Evolutionary conservation across 805 yeast genomes (phyloP), one percentile per base, ranked within the genome.

Genomic region (Yamadazyma olivae): DNA sequence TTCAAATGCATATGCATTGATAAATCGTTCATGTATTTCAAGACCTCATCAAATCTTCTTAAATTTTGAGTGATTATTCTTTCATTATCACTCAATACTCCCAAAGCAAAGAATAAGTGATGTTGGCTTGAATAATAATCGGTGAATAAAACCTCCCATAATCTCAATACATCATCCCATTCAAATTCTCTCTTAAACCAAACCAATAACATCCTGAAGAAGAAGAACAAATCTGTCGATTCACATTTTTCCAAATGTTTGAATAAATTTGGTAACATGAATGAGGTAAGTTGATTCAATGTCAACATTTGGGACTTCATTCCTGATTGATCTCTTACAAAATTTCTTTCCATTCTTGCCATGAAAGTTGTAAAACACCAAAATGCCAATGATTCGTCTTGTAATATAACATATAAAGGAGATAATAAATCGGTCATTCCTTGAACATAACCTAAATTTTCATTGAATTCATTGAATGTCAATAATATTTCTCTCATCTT

Each of bases 111-210:
- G 53, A 93, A 89, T 24, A 93, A 61, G 48, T 89, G 95, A 56
- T 83, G 90, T 57, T 93, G 97, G 5, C 93, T 80, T 0, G 91
- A 76, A 51, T 86, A 80, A 50, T 65, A 83, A 60, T 91, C 91
- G 0, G 98, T 91, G 81, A 93, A 87, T 31, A 93, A 66, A 3
- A 84, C 79, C 53, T 91, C 99, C 98, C 98, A 91, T n/a, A 91
- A 68, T 19, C 75, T 67, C 53, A 84, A 63, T 1, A 87, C 84
- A 36, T 86, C 86, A 32, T 75, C 76, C 75, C 91, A 85, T 18
- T 72, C 74, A 44, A 93, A 82, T 53, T 93, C 99, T 33, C 99
- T 76, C 57, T 93, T 93, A 56, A 76, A 93, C 96, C 96, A 90
- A 2, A 93, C 97, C 26, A 93, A 67, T 12, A 93, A 64, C 98